phyloP scores from a whole-genome alignment of 768 basidiomycete species.

The Boletales sp. region DNA sequence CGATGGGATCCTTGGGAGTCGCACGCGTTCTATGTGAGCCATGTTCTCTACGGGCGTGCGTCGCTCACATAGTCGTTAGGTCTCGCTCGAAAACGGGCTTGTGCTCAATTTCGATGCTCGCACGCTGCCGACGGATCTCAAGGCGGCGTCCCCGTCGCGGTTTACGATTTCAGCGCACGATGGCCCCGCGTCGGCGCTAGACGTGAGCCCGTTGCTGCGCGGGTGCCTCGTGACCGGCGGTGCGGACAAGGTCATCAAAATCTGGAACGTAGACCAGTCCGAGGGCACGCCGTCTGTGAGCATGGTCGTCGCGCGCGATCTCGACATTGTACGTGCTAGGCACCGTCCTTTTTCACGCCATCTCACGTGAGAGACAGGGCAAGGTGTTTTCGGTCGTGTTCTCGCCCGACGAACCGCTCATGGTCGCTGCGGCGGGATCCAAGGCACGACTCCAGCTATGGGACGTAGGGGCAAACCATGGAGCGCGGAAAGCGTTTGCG shows the following conservation, averaged over 20 bases:
- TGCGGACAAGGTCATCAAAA: slow-evolving; percentile 90
- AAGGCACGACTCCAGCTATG: slow-evolving; percentile 93
- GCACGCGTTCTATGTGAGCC: slow-evolving; percentile 78
- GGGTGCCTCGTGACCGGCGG: slow-evolving; percentile 95
- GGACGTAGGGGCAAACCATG: slow-evolving; percentile 85
- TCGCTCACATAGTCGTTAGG: slow-evolving; percentile 42
- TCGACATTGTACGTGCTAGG: slow-evolving; percentile 71
- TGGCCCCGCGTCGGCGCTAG: slow-evolving; percentile 82
- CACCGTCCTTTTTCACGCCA: neutral
- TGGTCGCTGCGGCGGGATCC: slow-evolving; percentile 90
- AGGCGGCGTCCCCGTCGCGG: slow-evolving; percentile 59
- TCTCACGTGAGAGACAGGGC: slow-evolving; percentile 51
- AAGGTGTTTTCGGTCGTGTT: slow-evolving; percentile 91
- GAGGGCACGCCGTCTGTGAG: slow-evolving; percentile 68
- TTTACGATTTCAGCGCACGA: slow-evolving; percentile 95
- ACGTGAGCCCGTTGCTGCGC: slow-evolving; percentile 84
- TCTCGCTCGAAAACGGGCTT: slow-evolving; percentile 91
- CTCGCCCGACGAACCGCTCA: slow-evolving; percentile 94
- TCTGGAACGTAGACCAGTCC: slow-evolving; percentile 87
- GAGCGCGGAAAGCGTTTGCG: slow-evolving; percentile 80
- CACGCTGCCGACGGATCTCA: slow-evolving; percentile 68
- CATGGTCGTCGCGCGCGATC: slow-evolving; percentile 81
- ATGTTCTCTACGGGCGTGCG: neutral
- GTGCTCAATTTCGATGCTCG: slow-evolving; percentile 92
- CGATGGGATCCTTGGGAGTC: slow-evolving; percentile 96